Percentiles rank a stretch among this genome's conserved stretches.
phyloP scores from a whole-genome alignment of 192 early-diverging fungal species.

The Linnemannia hyalina region DNA sequence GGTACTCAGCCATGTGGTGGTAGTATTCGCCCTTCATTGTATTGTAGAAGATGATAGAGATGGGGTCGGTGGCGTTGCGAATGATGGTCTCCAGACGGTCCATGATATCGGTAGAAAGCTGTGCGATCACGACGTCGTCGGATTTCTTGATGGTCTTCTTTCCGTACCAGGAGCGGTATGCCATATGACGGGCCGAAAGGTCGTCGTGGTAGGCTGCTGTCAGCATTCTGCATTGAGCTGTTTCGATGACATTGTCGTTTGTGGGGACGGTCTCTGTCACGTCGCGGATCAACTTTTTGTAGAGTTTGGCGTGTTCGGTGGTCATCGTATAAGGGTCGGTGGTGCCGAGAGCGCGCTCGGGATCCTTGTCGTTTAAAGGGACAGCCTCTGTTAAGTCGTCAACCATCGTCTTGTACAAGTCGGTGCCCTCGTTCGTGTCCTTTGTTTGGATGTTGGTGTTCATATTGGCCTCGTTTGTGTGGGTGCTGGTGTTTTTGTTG shows the following conservation, averaged over 20 bases:
- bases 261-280: background rate
- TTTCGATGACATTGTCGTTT: background rate
- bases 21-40: slow-evolving; percentile 95
- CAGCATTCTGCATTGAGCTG: slow-evolving; percentile 4
- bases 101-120: background rate
- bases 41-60: slow-evolving; percentile 92
- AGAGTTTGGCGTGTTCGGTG: background rate
- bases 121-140: background rate
- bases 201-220: background rate
- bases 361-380: no score
- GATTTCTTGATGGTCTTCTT: background rate
- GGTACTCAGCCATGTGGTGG: slow-evolving; percentile 90
- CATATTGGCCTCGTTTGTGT: no score
- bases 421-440: no score
- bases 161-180: background rate
- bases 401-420: no score
- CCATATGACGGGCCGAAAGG: background rate
- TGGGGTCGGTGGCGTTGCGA: slow-evolving; percentile 79
- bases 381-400: no score
- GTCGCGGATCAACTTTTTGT: background rate
- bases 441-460: no score
- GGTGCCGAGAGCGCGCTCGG: no score
- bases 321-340: background rate
- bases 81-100: slow-evolving; percentile 26
- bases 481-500: no score